Evolutionary conservation across 2,329 filamentous ascomycete species (phyloP).

Genomic region (Penicillium paneum): DNA sequence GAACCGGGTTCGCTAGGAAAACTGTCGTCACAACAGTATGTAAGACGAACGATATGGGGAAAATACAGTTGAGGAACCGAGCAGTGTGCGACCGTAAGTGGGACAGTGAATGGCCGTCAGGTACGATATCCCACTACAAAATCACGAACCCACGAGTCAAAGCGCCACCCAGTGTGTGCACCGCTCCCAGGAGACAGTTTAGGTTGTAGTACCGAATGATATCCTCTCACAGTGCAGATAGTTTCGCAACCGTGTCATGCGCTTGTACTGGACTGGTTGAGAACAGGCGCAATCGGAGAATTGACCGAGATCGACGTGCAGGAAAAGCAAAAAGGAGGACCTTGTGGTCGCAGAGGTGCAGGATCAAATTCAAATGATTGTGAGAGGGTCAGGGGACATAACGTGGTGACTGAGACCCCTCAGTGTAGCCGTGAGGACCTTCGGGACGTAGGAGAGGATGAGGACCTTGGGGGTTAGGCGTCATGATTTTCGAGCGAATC

Average conservation of each 20-base stretch:
- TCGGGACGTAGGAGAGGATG: constrained; percentile 15
- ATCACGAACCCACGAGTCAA: constrained; percentile 7
- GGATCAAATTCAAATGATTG: not conserved
- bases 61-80: constrained; percentile 5
- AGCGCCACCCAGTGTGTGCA: not conserved
- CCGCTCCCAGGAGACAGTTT: not conserved
- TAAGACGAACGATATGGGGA: constrained; percentile 1
- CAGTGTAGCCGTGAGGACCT: constrained; percentile 15
- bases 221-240: constrained; percentile 1
- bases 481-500: constrained; percentile 21
- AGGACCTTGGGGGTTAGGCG: constrained; percentile 36
- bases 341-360: constrained; percentile 9
- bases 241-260: constrained; percentile 17
- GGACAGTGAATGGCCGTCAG: constrained; percentile 3
- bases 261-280: constrained; percentile 2
- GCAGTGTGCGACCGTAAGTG: constrained; percentile 7
- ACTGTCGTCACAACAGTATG: constrained; percentile 1
- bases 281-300: constrained; percentile 21
- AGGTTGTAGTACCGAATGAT: not conserved
- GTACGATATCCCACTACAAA: constrained; percentile 3
- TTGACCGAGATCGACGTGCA: constrained; percentile 19
- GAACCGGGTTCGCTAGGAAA: constrained; percentile 2
- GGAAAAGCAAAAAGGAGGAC: constrained; percentile 14
- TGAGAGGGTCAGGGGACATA: constrained; percentile 8
- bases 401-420: constrained; percentile 2